Percentiles rank a stretch among this genome's conserved stretches.
Evolutionary conservation across 192 early-diverging fungal genomes (phyloP).

Genomic region (Dissophora globulifera): DNA sequence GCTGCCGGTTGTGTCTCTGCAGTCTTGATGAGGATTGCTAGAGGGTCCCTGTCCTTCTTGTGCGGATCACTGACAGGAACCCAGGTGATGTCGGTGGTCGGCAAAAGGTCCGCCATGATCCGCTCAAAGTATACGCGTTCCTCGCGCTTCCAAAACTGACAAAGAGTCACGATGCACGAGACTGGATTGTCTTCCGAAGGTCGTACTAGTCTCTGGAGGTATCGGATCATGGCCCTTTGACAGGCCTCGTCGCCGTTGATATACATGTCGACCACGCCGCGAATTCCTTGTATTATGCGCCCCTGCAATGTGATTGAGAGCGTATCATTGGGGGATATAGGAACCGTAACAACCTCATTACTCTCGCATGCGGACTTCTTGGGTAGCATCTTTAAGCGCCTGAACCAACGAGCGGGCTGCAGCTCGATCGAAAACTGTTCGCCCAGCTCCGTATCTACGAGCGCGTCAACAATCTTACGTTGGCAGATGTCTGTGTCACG

Average conservation of each 20-base stretch:
- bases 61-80: conserved; percentile 1
- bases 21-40: not conserved
- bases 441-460: not conserved
- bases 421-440: not conserved
- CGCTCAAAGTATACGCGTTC: not conserved
- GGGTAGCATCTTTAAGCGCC: too few relatives aligned
- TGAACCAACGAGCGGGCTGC: not conserved
- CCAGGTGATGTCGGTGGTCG: conserved; percentile 7
- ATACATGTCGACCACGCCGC: not conserved
- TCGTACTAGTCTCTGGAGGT: not conserved
- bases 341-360: not conserved
- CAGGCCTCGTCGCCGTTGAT: not conserved
- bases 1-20: not conserved
- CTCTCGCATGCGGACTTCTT: too few relatives aligned
- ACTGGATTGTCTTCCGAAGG: not conserved
- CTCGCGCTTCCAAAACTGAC: not conserved
- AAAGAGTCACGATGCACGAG: not conserved
- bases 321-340: not conserved
- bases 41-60: not conserved
- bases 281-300: not conserved
- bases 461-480: not conserved
- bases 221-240: conserved; percentile 1
- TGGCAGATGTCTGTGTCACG: not conserved
- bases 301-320: not conserved
- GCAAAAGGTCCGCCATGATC: conserved; percentile 1